Evolutionary conservation across 768 basidiomycete species (phyloP).

Genomic region (Lactarius deliciosus): DNA sequence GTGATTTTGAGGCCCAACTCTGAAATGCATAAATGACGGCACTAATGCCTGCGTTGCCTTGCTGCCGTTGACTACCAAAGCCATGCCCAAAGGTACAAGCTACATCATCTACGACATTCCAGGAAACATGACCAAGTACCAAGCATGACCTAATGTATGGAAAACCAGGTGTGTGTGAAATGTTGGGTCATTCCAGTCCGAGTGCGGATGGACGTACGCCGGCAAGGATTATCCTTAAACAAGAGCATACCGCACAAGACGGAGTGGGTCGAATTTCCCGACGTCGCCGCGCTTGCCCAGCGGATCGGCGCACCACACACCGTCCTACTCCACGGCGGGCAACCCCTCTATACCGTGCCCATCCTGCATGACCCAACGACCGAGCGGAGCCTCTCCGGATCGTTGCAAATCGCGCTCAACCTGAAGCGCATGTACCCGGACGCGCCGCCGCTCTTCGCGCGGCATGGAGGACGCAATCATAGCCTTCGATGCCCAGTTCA

Average conservation of each 20-base stretch:
- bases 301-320: slow-evolving; percentile 43
- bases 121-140: slow-evolving; percentile 12
- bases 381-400: slow-evolving; percentile 40
- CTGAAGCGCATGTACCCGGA: slow-evolving; percentile 48
- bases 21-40: not conserved
- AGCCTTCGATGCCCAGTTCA: slow-evolving; percentile 31
- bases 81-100: not conserved
- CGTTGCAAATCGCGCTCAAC: slow-evolving; percentile 47
- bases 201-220: too few relatives aligned
- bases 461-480: slow-evolving; percentile 23
- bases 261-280: slow-evolving; percentile 52
- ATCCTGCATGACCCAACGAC: slow-evolving; percentile 47
- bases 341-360: slow-evolving; percentile 45
- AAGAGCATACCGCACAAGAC: slow-evolving; percentile 47
- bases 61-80: slow-evolving; percentile 9
- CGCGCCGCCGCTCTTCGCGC: slow-evolving; percentile 39
- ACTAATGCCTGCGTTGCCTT: not conserved
- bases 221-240: slow-evolving; percentile 42
- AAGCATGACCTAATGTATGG: slow-evolving; percentile 36
- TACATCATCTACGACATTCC: slow-evolving; percentile 27
- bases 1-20: not conserved
- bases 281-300: slow-evolving; percentile 42
- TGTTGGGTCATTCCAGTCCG: not conserved
- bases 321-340: slow-evolving; percentile 35
- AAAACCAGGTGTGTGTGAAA: slow-evolving; percentile 36